Percentiles rank a stretch among this genome's conserved stretches.
Evolutionary conservation across 2,329 filamentous ascomycete species (phyloP).

Genomic region (Pseudogymnoascus pannorum): DNA sequence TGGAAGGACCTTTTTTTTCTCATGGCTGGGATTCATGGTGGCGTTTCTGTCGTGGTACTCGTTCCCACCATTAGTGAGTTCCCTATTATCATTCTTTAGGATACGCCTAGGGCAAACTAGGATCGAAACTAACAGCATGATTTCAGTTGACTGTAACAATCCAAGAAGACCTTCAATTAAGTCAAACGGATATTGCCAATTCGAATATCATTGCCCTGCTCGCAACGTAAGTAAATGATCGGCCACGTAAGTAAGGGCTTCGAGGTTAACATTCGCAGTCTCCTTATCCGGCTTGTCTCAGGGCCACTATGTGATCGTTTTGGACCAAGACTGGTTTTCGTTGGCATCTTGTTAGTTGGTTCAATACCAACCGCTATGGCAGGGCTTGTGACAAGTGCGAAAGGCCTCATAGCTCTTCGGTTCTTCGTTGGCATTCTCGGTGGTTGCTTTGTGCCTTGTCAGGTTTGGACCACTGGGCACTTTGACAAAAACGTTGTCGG

Average conservation of each 20-base stretch:
- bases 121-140: not conserved
- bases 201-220: slow-evolving; percentile 78
- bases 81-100: not conserved
- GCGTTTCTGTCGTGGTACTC: slow-evolving; percentile 64
- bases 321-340: slow-evolving; percentile 72
- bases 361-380: slow-evolving; percentile 73
- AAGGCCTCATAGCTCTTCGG: slow-evolving; percentile 60
- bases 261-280: slow-evolving; percentile 25
- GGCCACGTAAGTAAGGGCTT: not conserved
- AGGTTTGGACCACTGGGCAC: slow-evolving; percentile 84
- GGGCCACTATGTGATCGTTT: slow-evolving; percentile 78
- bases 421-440: slow-evolving; percentile 76
- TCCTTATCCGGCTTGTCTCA: slow-evolving; percentile 66
- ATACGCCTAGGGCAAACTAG: not conserved
- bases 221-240: slow-evolving; percentile 46
- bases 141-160: slow-evolving; percentile 63
- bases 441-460: slow-evolving; percentile 71
- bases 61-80: not conserved
- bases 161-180: slow-evolving; percentile 65
- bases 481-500: slow-evolving; percentile 86
- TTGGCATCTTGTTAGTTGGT: slow-evolving; percentile 64
- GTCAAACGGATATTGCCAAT: slow-evolving; percentile 64
- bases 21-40: slow-evolving; percentile 75
- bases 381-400: slow-evolving; percentile 60
- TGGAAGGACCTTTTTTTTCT: slow-evolving; percentile 81